phyloP scores from a whole-genome alignment of 108 stramenopile genomes.

The Craspedostauros australis region DNA sequence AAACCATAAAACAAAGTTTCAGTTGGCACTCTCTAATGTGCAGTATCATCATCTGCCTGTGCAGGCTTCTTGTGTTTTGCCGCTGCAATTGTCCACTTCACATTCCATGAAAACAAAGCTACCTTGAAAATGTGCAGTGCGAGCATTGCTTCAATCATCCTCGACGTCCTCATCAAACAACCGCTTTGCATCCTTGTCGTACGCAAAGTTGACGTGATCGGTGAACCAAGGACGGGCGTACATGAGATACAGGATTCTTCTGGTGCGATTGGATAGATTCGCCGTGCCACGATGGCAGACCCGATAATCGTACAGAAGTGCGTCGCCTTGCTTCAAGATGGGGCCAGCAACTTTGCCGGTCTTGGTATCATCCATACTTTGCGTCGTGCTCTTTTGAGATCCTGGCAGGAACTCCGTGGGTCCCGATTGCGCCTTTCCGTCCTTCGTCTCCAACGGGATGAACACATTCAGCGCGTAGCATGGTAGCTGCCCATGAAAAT shows the following conservation, averaged over 20 bases:
- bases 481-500: slow-evolving; percentile 15
- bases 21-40: too few species aligned
- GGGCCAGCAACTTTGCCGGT: slow-evolving; percentile 18
- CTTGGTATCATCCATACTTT: not conserved
- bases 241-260: slow-evolving; percentile 42
- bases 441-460: slow-evolving; percentile 27
- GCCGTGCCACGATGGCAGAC: slow-evolving; percentile 45
- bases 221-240: slow-evolving; percentile 53
- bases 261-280: slow-evolving; percentile 17
- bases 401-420: slow-evolving; percentile 44
- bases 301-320: slow-evolving; percentile 50
- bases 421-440: slow-evolving; percentile 24
- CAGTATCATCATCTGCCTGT: too few species aligned
- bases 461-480: slow-evolving; percentile 55
- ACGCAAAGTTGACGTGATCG: slow-evolving; percentile 54
- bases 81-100: too few species aligned
- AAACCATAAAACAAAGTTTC: too few species aligned
- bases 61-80: too few species aligned
- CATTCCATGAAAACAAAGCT: too few species aligned
- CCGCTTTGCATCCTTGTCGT: too few species aligned
- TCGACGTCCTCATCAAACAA: too few species aligned
- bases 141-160: too few species aligned
- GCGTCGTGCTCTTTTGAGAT: slow-evolving; percentile 14
- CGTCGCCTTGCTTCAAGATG: slow-evolving; percentile 34
- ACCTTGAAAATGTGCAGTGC: too few species aligned